Evolutionary conservation across 2,329 filamentous ascomycete species (phyloP), one percentile per base, ranked within the genome.

Genomic region (Ophiostoma sp.): DNA sequence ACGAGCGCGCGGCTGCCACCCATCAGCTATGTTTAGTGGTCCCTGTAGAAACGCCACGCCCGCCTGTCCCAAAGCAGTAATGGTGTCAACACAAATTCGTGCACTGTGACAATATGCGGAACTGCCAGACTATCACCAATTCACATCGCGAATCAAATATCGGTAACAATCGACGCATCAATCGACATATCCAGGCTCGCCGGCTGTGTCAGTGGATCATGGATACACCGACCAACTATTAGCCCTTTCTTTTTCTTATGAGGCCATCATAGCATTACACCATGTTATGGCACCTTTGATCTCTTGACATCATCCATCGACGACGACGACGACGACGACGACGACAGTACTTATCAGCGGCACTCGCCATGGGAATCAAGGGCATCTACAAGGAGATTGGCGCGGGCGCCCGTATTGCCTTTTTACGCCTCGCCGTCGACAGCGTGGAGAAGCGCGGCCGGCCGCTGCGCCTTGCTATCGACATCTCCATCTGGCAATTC

Each of bases 401-500:
- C 55, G 81, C 88, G 8, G 92, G 93, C 67, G 84, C 90, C 75
- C 86, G 93, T 70, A 83, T 96, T 67, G 89, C 95, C 18, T 83
- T 99, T 9, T 87, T 91, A 45, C 96, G 92, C 75, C 84, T 98
- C 66, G 90, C 93, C 42, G 83, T 93, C 63, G 86, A 93, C 64
- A 89, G 91, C 73, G 85, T 96, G 72, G 86, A 92, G 74, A 78
- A 83, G 67, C 87, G 86, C 11, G 84, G 85, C 38, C 85, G 89
- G 1, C 93, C 93, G 0, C 81, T 98, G 55, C 89, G 93, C 55
- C 83, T 99, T 64, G 95, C 95, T 52, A 90, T 99, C 72, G 95
- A 99, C 76, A 90, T 96, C 73, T 92, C 93, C 2, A 98, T 99
- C 75, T 99, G 95, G 95, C 90, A 97, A 62, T 98, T 97, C 75